These are phyloP conservation scores for Phyllosticta citrichinensis DNA, from an alignment of 2,329 filamentous ascomycete genomes.

Conservation along the genomic window DNA sequence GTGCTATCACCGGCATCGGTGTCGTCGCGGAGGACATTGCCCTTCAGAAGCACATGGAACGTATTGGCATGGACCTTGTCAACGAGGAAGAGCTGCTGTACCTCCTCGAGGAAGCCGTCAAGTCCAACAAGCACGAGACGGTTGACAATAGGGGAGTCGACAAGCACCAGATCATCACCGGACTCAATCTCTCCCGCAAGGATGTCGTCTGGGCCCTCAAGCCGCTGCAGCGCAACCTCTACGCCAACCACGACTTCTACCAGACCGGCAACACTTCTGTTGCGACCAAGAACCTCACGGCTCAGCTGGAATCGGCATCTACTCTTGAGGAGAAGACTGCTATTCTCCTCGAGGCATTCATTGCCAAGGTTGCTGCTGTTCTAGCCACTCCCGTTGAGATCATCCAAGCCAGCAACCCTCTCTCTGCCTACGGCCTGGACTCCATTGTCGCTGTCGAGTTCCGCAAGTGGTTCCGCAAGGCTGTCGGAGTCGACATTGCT, in stretches of 20 bases:
- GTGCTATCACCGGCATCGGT: conserved; percentile 11
- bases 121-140: conserved; percentile 14
- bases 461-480: conserved; percentile 13
- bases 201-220: not conserved
- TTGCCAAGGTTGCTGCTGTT: conserved; percentile 11
- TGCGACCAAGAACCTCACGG: conserved; percentile 8
- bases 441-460: conserved; percentile 18
- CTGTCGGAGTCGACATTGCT: conserved; percentile 35
- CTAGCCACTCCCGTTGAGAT: not conserved
- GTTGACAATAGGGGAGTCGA: conserved; percentile 18
- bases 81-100: conserved; percentile 44
- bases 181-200: conserved; percentile 13
- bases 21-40: conserved; percentile 14
- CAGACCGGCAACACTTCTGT: conserved; percentile 6
- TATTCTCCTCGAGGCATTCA: conserved; percentile 12
- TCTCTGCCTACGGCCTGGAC: conserved; percentile 20
- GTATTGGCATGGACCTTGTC: conserved; percentile 19
- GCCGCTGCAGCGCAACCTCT: conserved; percentile 9
- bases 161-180: conserved; percentile 15
- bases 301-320: conserved; percentile 9
- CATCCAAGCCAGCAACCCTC: conserved; percentile 13
- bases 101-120: conserved; percentile 43
- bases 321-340: not conserved
- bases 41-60: conserved; percentile 7
- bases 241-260: conserved; percentile 14